Evolutionary conservation across 768 basidiomycete species (phyloP).

Genomic region (Tricholomella constricta): DNA sequence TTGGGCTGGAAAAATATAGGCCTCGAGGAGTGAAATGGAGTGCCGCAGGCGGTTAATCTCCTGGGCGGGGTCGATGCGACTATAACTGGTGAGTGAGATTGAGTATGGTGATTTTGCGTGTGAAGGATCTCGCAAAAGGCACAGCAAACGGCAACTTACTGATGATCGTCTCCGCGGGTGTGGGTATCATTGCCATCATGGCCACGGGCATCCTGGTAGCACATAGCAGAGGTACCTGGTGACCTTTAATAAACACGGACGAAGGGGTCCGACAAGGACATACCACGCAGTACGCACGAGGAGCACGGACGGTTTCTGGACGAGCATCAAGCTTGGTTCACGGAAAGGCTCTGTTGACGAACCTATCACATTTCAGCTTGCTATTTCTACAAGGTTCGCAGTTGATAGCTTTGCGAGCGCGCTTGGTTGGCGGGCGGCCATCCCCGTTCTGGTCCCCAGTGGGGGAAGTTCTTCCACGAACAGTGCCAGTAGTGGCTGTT

Average conservation of each 20-base stretch:
- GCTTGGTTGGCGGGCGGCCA: constrained; percentile 72
- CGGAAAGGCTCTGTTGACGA: constrained; percentile 19
- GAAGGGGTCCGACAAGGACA: constrained; percentile 22
- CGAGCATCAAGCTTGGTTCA: constrained; percentile 15
- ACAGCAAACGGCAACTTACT: constrained; percentile 40
- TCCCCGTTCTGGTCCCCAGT: constrained; percentile 50
- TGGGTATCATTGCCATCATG: constrained; percentile 55
- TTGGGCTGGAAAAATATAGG: constrained; percentile 53
- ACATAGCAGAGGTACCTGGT: constrained; percentile 75
- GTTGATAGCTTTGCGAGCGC: constrained; percentile 85
- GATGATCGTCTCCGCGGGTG: constrained; percentile 62
- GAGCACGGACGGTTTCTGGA: constrained; percentile 84
- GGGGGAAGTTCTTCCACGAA: constrained; percentile 56
- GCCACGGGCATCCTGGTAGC: constrained; percentile 75
- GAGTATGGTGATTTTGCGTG: constrained; percentile 17
- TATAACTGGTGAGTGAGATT: constrained; percentile 32
- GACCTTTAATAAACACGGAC: constrained; percentile 9
- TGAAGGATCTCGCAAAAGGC: constrained; percentile 16
- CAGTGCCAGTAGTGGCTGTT: constrained; percentile 40
- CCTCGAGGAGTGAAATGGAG: constrained; percentile 66
- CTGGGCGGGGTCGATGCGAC: constrained; percentile 60
- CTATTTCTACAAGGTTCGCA: constrained; percentile 87
- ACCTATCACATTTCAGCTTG: constrained; percentile 91
- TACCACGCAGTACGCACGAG: constrained; percentile 81
- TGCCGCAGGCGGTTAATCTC: constrained; percentile 72